Evolutionary conservation across 179 eudicot species (phyloP).

Genomic region (Nepenthes alata): DNA sequence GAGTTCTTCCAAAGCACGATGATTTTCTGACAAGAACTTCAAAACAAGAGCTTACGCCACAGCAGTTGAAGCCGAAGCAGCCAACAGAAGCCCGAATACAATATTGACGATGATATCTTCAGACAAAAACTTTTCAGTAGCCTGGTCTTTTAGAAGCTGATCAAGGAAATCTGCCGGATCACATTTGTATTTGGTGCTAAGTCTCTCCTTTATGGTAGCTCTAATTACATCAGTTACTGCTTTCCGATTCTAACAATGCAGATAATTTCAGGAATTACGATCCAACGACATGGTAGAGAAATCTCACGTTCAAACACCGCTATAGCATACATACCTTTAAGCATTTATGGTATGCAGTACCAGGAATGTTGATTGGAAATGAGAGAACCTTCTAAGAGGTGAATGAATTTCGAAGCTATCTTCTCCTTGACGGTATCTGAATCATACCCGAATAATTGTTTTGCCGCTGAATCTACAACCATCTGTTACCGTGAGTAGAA

Average conservation of each 20-base stretch:
- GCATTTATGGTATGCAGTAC: conserved; percentile 44
- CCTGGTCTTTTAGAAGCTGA: conserved; percentile 37
- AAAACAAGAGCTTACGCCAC: conserved; percentile 38
- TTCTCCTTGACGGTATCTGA: conserved; percentile 25
- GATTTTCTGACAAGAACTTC: conserved; percentile 54
- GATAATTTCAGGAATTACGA: too few species aligned
- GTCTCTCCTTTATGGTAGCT: conserved; percentile 23
- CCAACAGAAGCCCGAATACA: conserved; percentile 56
- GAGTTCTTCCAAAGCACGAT: conserved; percentile 43
- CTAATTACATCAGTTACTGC: conserved; percentile 37
- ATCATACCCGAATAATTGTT: conserved; percentile 40
- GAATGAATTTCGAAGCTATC: conserved; percentile 31
- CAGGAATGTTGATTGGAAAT: conserved; percentile 51
- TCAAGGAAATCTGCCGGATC: conserved; percentile 49
- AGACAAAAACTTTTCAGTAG: conserved; percentile 38
- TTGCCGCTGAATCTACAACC: conserved; percentile 37
- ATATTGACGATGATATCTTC: conserved; percentile 52
- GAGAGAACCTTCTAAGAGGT: conserved; percentile 37
- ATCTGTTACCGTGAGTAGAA: conserved; percentile 15
- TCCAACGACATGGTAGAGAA: too few species aligned
- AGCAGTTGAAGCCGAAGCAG: conserved; percentile 50
- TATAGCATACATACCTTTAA: conserved; percentile 29
- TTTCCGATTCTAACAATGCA: conserved; percentile 22
- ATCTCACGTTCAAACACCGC: background rate
- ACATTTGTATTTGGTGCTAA: conserved; percentile 18